Conservation (phyloP, 352 stramenopile genomes). For the Phytophthora macrochlamydospora region DNA sequence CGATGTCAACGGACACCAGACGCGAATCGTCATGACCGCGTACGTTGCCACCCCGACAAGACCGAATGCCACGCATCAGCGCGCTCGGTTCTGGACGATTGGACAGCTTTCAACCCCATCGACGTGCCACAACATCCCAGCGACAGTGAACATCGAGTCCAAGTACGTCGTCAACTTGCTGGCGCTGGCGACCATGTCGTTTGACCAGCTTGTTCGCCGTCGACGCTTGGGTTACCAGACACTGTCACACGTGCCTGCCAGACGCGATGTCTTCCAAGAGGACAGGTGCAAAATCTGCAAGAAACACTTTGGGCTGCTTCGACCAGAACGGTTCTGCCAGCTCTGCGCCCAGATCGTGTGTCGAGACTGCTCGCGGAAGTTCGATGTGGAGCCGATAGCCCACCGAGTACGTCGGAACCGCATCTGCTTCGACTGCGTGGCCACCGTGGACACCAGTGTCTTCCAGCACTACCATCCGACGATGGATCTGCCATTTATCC, state of each 20-base stretch:
- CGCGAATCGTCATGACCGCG: conserved; percentile 60
- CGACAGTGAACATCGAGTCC: conserved; percentile 35
- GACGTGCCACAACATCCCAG: conserved; percentile 8
- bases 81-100: conserved; percentile 24
- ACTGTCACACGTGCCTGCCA: conserved; percentile 47
- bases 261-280: conserved; percentile 27
- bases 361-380: conserved; percentile 68
- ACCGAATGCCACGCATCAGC: not conserved
- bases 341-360: conserved; percentile 68
- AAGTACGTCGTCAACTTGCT: conserved; percentile 62
- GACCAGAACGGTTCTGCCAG: conserved; percentile 64
- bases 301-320: conserved; percentile 58
- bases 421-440: conserved; percentile 67
- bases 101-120: conserved; percentile 6
- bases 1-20: conserved; percentile 54
- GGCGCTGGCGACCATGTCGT: conserved; percentile 50
- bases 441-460: conserved; percentile 52
- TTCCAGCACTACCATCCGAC: conserved; percentile 42
- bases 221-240: conserved; percentile 60
- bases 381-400: conserved; percentile 63
- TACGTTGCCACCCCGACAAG: conserved; percentile 40
- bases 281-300: conserved; percentile 53
- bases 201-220: conserved; percentile 61
- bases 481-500: conserved; percentile 25
- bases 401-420: conserved; percentile 57